phyloP scores from a whole-genome alignment of 139 green algal species.

The Astrephomene gubernaculifera region DNA sequence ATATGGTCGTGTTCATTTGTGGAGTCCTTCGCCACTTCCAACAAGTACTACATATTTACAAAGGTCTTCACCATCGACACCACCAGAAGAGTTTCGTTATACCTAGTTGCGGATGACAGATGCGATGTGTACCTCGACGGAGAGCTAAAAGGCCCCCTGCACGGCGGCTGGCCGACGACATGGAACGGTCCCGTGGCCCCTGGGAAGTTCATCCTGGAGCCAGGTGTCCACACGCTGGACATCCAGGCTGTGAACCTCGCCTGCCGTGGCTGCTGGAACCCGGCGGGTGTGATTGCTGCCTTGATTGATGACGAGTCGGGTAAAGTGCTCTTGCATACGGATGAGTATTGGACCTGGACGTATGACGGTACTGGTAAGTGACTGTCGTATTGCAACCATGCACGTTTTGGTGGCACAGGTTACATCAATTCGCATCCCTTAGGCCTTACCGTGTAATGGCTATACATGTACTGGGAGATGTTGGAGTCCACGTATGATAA shows the following conservation, averaged over 20 bases:
- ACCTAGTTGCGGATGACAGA: not conserved
- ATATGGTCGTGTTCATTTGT: not conserved
- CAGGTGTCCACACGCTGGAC: not conserved
- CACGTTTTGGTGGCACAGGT: not conserved
- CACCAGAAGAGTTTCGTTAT: not conserved
- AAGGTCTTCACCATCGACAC: not conserved
- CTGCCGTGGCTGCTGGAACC: not conserved
- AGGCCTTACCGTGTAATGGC: not conserved
- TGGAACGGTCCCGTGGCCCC: not conserved
- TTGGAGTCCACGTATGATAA: too few species aligned
- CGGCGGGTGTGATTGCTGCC: not conserved
- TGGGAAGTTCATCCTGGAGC: not conserved
- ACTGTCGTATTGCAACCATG: not conserved
- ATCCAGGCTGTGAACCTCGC: not conserved
- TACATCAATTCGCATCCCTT: not conserved
- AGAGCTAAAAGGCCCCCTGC: not conserved
- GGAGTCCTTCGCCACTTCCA: not conserved
- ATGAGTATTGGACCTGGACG: not conserved
- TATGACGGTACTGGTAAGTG: not conserved
- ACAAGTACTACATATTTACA: not conserved
- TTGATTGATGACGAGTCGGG: not conserved
- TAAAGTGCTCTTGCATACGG: not conserved
- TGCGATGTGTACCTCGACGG: not conserved
- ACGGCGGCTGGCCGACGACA: not conserved
- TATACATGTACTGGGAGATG: too few species aligned